These are phyloP conservation scores for Elongisporangium undulatum DNA, from an alignment of 352 stramenopile species.

Conservation along the genomic window DNA sequence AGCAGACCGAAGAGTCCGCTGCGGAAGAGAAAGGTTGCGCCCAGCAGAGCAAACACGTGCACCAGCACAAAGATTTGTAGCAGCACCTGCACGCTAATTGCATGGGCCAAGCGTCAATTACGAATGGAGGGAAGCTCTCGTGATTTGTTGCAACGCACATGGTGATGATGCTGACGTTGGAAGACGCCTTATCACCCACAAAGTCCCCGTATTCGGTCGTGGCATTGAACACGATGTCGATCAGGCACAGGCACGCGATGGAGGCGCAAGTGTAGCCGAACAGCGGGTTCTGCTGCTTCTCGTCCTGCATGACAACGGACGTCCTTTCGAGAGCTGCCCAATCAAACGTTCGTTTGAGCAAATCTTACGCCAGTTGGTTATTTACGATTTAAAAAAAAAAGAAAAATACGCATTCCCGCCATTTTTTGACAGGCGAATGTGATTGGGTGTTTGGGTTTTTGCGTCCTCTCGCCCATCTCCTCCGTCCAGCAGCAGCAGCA, in stretches of 20 bases:
- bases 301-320: background rate
- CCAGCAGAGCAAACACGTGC: slow-evolving; percentile 53
- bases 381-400: slow-evolving; percentile 12
- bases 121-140: background rate
- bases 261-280: slow-evolving; percentile 36
- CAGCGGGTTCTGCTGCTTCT: slow-evolving; percentile 20
- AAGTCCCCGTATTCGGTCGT: slow-evolving; percentile 60
- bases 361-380: slow-evolving; percentile 8
- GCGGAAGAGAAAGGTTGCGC: slow-evolving; percentile 65
- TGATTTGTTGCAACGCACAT: slow-evolving; percentile 25
- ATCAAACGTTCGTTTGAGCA: background rate
- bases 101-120: background rate
- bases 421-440: slow-evolving; percentile 13
- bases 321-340: background rate
- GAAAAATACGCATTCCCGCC: slow-evolving; percentile 22
- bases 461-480: slow-evolving; percentile 1
- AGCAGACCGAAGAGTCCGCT: slow-evolving; percentile 61
- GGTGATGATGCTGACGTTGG: slow-evolving; percentile 38
- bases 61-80: slow-evolving; percentile 57
- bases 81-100: slow-evolving; percentile 48
- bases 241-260: slow-evolving; percentile 34
- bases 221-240: slow-evolving; percentile 57
- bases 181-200: slow-evolving; percentile 16
- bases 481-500: slow-evolving; percentile 19
- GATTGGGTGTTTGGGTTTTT: background rate